phyloP scores from a whole-genome alignment of 768 basidiomycete species.

The Pulveroboletus ravenelii region DNA sequence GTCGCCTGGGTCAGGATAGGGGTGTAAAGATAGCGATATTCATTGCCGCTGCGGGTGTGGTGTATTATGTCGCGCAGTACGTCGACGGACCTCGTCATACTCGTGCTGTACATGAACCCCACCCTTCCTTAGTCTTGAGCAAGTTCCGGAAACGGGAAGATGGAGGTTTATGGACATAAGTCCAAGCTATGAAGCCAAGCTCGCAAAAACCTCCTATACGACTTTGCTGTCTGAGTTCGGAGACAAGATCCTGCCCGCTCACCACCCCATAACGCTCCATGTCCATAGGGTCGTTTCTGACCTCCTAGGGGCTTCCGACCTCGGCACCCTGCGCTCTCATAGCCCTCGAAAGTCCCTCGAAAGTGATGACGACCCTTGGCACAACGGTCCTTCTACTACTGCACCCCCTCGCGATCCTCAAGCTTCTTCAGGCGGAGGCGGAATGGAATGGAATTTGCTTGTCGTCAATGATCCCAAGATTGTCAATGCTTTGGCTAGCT shows the following conservation, averaged over 20 bases:
- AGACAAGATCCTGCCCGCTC: conserved; percentile 53
- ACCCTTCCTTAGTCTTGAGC: conserved; percentile 57
- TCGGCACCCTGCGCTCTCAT: conserved; percentile 50
- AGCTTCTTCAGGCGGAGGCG: conserved; percentile 16
- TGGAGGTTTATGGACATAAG: conserved; percentile 85
- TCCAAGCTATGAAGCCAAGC: conserved; percentile 50
- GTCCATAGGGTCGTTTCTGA: conserved; percentile 66
- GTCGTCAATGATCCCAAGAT: conserved; percentile 69
- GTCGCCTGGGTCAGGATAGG: conserved; percentile 7
- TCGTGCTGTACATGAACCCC: background rate
- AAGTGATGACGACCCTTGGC: conserved; percentile 20
- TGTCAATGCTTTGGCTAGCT: conserved; percentile 75
- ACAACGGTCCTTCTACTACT: conserved; percentile 17
- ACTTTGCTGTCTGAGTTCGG: conserved; percentile 51
- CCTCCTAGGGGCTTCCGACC: conserved; percentile 65
- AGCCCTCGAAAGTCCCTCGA: conserved; percentile 1
- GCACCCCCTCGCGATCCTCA: background rate
- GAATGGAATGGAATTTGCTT: conserved; percentile 59
- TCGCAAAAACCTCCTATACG: conserved; percentile 38
- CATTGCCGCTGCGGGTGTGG: conserved; percentile 16
- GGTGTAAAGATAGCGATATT: conserved; percentile 14
- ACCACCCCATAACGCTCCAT: conserved; percentile 61
- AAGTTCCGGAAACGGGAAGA: conserved; percentile 80
- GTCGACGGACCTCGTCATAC: conserved; percentile 1
- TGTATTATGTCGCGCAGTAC: conserved; percentile 30